These are phyloP conservation scores for Penicillium sp. DNA, from an alignment of 2,329 filamentous ascomycete species.

Conservation along the genomic window DNA sequence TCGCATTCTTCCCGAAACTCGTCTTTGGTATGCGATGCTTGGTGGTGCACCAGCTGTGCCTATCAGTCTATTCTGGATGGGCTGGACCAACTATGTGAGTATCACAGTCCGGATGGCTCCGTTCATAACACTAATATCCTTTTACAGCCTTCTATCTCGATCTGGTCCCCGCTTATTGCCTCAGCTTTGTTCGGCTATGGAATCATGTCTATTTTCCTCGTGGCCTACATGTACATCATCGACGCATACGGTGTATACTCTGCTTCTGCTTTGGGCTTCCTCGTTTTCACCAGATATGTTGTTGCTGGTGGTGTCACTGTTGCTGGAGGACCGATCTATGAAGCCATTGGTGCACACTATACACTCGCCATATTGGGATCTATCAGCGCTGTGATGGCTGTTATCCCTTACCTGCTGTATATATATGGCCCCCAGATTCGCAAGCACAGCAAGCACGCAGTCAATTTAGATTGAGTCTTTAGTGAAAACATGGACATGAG, in stretches of 20 bases:
- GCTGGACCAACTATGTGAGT: slow-evolving; percentile 48
- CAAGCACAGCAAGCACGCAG: not conserved
- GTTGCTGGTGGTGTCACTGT: slow-evolving; percentile 38
- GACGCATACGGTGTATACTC: slow-evolving; percentile 56
- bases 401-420: slow-evolving; percentile 40
- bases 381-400: slow-evolving; percentile 38
- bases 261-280: slow-evolving; percentile 48
- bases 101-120: not conserved
- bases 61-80: slow-evolving; percentile 60
- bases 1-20: slow-evolving; percentile 49
- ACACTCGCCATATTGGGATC: slow-evolving; percentile 42
- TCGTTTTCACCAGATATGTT: slow-evolving; percentile 44
- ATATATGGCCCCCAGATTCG: slow-evolving; percentile 12
- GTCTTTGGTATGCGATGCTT: slow-evolving; percentile 56
- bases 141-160: slow-evolving; percentile 39
- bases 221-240: slow-evolving; percentile 58
- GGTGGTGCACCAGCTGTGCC: slow-evolving; percentile 52
- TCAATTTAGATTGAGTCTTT: not conserved
- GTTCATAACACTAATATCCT: not conserved
- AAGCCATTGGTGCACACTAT: slow-evolving; percentile 41
- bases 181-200: slow-evolving; percentile 55
- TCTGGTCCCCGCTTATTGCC: slow-evolving; percentile 54
- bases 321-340: slow-evolving; percentile 37
- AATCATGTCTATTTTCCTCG: slow-evolving; percentile 52
- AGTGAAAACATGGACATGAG: not conserved